Conservation (phyloP, 108 stramenopile genomes). For the Pseudonitzschia multistriata region DNA sequence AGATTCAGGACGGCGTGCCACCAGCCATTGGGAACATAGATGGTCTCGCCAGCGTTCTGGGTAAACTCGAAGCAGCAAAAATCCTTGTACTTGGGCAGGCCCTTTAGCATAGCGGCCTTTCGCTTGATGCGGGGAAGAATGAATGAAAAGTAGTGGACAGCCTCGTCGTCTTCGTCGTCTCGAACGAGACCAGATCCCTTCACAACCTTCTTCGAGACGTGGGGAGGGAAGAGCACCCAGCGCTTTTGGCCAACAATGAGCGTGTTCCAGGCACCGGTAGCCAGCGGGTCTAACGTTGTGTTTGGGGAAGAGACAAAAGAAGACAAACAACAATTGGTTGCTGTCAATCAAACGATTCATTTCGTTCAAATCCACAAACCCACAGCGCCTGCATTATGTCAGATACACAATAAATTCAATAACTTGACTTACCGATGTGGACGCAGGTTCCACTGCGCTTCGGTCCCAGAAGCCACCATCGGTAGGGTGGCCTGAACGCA, state of each 20-base stretch:
- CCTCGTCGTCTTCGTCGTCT: constrained; percentile 95
- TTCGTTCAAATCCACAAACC: neutral
- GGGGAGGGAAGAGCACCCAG: constrained; percentile 98
- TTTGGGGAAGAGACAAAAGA: no score
- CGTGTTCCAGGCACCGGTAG: constrained; percentile 98
- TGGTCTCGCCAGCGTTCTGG: constrained; percentile 94
- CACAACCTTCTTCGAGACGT: constrained; percentile 77
- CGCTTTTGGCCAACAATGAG: constrained; percentile 90
- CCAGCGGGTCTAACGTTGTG: constrained; percentile 92
- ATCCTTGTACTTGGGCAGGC: constrained; percentile 47
- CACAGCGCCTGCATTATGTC: neutral
- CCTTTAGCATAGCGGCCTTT: constrained; percentile 47
- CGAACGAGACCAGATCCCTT: constrained; percentile 78
- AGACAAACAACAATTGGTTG: no score
- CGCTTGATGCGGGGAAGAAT: constrained; percentile 90
- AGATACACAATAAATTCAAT: no score
- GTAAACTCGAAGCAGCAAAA: constrained; percentile 94
- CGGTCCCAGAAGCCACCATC: constrained; percentile 95
- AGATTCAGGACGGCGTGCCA: constrained; percentile 98
- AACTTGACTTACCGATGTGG: constrained; percentile 65
- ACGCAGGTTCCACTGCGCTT: constrained; percentile 89
- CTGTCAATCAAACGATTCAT: no score
- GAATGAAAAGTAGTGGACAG: constrained; percentile 93
- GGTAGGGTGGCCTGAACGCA: constrained; percentile 84
- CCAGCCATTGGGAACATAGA: constrained; percentile 96